Evolutionary conservation across 2,329 filamentous ascomycete species (phyloP).

Genomic region (Microsporum ferrugineum): DNA sequence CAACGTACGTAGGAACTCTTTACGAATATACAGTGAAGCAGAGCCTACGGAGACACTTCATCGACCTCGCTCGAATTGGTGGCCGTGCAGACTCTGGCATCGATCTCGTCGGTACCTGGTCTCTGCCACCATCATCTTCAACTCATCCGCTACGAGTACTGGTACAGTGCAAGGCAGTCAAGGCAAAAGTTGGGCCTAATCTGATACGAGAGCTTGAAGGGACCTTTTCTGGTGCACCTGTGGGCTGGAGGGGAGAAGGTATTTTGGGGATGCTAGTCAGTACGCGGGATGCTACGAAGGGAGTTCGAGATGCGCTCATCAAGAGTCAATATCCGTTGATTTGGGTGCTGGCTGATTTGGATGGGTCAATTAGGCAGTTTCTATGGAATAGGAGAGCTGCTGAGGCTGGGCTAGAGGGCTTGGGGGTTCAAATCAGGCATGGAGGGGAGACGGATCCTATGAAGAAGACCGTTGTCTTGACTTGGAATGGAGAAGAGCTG

Average conservation of each 20-base stretch:
- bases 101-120: slow-evolving; percentile 38
- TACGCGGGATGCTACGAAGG: slow-evolving; percentile 60
- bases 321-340: slow-evolving; percentile 59
- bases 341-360: slow-evolving; percentile 40
- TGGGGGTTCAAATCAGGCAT: slow-evolving; percentile 31
- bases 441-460: slow-evolving; percentile 13
- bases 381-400: slow-evolving; percentile 36
- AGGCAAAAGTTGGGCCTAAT: slow-evolving; percentile 33
- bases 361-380: slow-evolving; percentile 30
- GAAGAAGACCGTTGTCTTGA: slow-evolving; percentile 21
- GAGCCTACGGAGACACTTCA: slow-evolving; percentile 29
- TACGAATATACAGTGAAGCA: slow-evolving; percentile 38
- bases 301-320: slow-evolving; percentile 60
- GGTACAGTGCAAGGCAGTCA: slow-evolving; percentile 38
- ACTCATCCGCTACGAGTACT: slow-evolving; percentile 30
- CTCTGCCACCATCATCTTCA: slow-evolving; percentile 25
- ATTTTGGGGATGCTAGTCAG: slow-evolving; percentile 62
- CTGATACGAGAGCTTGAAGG: slow-evolving; percentile 45
- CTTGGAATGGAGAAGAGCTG: slow-evolving; percentile 29
- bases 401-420: slow-evolving; percentile 27
- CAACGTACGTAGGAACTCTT: slow-evolving; percentile 35
- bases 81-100: slow-evolving; percentile 37
- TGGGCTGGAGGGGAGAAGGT: slow-evolving; percentile 54
- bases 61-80: slow-evolving; percentile 34
- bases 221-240: slow-evolving; percentile 60